Base-by-base conservation (phyloP, 192 early-diverging fungal genomes). In the Linnemannia hyalina region DNA sequence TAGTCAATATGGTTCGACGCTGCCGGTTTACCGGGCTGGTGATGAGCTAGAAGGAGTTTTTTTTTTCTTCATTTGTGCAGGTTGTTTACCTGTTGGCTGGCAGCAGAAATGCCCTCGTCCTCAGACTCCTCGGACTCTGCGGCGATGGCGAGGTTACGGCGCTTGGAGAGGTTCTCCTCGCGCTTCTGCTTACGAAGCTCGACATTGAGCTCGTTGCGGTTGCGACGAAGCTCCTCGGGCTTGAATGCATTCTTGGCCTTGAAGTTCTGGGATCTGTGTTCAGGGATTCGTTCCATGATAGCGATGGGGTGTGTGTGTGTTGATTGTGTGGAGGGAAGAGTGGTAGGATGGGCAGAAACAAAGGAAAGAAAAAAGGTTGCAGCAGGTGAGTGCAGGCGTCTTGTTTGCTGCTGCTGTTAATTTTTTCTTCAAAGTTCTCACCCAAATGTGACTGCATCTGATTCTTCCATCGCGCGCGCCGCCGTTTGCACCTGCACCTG, bases 161-260 rank as follows among this genome's bases (percentile, higher is more conserved):
- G 94, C 92, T 99, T 99, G 76, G 95, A 92, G 57, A 99, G 85
- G 32, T 93, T 93, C 90, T 99, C 98, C 83, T 98, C 97, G 70
- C 96, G 94, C 93, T 99, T 98, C 89, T 98, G 96, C 87, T 97
- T 96, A 70, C 98, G 92, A 88, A 99, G 95, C 91, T 98, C 97
- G 16, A 98, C 95, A 65, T 95, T 94, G 72, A 95, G 95, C 73
- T 97, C 97, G 85, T 98, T 98, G 72, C 98, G 94, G 57, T 97
- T 95, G 75, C 97, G 94, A 69, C 98, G 92, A 71, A 98, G 84
- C 84, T 99, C 98, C 57, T 99, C 98, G 70, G 94, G 88, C 88
- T 96, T 95, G 89, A 98, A 94, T 69, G 91, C 88, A 76, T 95
- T 94, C 83, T 96, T 94, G 88, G 95, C 93, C 92, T 99, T 99